Evolutionary conservation across 805 yeast genomes (phyloP).

Genomic region (Soucietia sequanensis): DNA sequence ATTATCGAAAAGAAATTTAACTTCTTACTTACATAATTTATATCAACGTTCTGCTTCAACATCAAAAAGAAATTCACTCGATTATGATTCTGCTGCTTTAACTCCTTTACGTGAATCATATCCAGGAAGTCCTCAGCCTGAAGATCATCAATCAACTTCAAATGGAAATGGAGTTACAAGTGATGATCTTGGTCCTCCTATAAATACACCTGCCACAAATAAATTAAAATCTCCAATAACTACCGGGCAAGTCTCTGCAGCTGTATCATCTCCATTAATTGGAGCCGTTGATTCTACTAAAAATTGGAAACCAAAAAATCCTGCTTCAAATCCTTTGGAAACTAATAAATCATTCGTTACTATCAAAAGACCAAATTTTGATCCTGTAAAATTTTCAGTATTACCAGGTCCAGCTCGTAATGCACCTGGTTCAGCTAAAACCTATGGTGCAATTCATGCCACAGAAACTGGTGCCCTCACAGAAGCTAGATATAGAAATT

Average conservation of each 20-base stretch:
- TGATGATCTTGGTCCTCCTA: too few relatives aligned
- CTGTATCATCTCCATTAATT: conserved; percentile 5
- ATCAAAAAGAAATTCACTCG: conserved; percentile 45
- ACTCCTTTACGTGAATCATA: neutral
- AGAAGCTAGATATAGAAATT: conserved; percentile 17
- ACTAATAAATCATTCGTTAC: conserved; percentile 65
- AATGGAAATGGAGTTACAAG: conserved; percentile 1
- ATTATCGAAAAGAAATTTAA: conserved; percentile 63
- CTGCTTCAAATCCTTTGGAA: conserved; percentile 68
- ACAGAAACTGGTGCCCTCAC: conserved; percentile 45
- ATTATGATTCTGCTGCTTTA: conserved; percentile 15
- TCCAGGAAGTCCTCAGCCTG: neutral
- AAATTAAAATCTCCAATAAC: neutral
- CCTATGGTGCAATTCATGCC: conserved; percentile 37
- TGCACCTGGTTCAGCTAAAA: conserved; percentile 11
- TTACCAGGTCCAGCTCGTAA: conserved; percentile 19
- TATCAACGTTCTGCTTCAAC: conserved; percentile 38
- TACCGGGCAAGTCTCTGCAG: conserved; percentile 6
- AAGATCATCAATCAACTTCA: neutral
- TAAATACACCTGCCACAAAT: too few relatives aligned
- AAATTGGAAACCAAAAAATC: conserved; percentile 55
- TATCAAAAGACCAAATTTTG: conserved; percentile 55
- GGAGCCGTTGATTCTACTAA: conserved; percentile 17
- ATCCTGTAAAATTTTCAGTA: conserved; percentile 16
- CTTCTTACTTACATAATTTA: conserved; percentile 64